Base-by-base conservation (phyloP, 192 early-diverging fungal genomes). In the Haplosporangium gracile region DNA sequence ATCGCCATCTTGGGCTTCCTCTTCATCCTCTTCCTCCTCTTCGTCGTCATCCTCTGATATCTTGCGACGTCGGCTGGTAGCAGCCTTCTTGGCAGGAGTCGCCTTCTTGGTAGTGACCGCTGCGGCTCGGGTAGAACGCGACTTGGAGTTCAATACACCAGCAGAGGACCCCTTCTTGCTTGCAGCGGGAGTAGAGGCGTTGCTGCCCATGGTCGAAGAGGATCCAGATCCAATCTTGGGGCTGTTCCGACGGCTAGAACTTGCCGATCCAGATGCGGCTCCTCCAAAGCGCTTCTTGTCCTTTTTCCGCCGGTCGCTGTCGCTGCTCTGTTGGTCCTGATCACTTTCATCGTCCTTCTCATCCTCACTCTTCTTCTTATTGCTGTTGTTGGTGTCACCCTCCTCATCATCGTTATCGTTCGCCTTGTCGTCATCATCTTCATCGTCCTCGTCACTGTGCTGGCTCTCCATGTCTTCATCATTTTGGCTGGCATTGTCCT, bases 11-110 rank as follows among this genome's bases (percentile, higher is more conserved):
- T 87, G 77, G 1, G 88, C 87, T 2, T 91, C 73, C 18, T 77
- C 74, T 18, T 85, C 78, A 22, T 77, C 75, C 43, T 82, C 81
- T 16, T 82, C 81, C 42, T 82, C 81, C 55, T 82, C 81, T 10
- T 82, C 75, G 68, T 57, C 77, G 45, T 81, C 80, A 16, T 81
- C 80, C 13, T 82, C 81, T 0, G 81, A 82, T 9, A 81, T 65
- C 49, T 77, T 77, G 18, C 81, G 74, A 24, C 73, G 77, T 47
- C 75, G 68, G 5, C 36, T 65, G 26, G 68, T 10, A 10, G 55
- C 32, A 36, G 70, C 71, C 32, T 69, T 65, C 57, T 53, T 76
- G 4, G 60, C 76, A 49, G 76, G 42, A 29, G 71, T 29, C 20
- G 70, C 29, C 42, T 75, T 77, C 38, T 76, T 82, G 24, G 60